Evolutionary conservation across 2,329 filamentous ascomycete genomes (phyloP).

Genomic region (Colletotrichum navitas): DNA sequence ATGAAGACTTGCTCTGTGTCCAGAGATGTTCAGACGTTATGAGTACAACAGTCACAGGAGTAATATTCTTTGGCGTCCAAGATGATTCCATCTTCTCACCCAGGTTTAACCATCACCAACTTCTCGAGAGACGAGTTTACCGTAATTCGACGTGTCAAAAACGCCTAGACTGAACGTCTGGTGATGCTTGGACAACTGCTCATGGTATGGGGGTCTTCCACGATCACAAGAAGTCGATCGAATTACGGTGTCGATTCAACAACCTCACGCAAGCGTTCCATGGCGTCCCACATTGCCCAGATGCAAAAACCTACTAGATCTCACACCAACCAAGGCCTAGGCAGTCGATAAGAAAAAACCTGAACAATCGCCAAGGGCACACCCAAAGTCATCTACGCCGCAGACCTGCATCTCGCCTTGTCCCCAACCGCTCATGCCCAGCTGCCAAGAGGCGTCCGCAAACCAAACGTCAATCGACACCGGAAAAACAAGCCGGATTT

Average conservation of each 20-base stretch:
- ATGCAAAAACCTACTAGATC: background rate
- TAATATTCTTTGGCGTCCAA: background rate
- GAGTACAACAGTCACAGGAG: too few species aligned
- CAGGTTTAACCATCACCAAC: background rate
- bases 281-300: background rate
- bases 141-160: background rate
- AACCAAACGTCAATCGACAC: background rate
- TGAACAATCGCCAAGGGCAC: background rate
- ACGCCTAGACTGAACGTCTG: background rate
- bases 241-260: too few species aligned
- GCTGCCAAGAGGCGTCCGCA: background rate
- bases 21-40: too few species aligned
- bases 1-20: too few species aligned
- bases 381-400: background rate
- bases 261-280: background rate
- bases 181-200: background rate
- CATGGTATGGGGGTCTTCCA: too few species aligned
- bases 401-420: conserved; percentile 4
- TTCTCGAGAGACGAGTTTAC: background rate
- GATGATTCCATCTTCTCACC: background rate
- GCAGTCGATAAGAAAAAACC: background rate
- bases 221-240: background rate
- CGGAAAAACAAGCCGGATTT: background rate
- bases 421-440: background rate
- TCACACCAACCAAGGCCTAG: background rate